Conservation (phyloP, 108 stramenopile species). For the Fragilariopsis cylindrus region DNA sequence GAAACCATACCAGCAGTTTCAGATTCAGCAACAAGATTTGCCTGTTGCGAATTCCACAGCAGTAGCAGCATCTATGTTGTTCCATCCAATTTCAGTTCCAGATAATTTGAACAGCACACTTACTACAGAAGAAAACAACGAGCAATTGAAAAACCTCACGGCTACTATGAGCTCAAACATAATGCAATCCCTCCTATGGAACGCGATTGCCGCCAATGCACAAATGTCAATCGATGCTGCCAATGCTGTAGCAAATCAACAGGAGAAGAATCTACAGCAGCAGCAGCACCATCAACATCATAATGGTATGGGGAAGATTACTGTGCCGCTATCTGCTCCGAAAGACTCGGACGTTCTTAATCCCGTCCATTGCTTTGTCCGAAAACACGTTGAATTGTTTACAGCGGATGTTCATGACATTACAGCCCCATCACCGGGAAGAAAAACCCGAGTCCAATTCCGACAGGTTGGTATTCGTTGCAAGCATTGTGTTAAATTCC, state of each 20-base stretch:
- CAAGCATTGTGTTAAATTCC: constrained; percentile 34
- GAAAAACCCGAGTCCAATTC: constrained; percentile 40
- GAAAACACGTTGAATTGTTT: constrained; percentile 61
- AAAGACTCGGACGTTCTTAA: constrained; percentile 31
- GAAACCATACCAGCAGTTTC: not conserved
- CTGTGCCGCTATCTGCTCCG: not conserved
- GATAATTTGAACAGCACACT: not conserved
- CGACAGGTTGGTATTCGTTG: constrained; percentile 63
- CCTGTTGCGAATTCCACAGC: not conserved
- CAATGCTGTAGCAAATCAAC: not conserved
- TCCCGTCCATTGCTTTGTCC: constrained; percentile 61
- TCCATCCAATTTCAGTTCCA: not conserved
- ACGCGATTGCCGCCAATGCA: not conserved
- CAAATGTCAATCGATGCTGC: constrained; percentile 6
- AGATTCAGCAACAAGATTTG: not conserved
- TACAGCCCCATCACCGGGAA: constrained; percentile 53
- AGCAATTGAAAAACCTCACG: not conserved
- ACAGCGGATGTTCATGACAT: constrained; percentile 43
- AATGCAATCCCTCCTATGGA: constrained; percentile 3
- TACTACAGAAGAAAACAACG: not conserved
- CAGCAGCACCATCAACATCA: not conserved
- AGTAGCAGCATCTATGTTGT: not conserved
- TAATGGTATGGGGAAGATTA: not conserved
- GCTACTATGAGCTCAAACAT: not conserved
- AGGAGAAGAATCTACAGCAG: not conserved